Conservation (phyloP, 495 filamentous ascomycete species). For the Penicillium roqueforti region DNA sequence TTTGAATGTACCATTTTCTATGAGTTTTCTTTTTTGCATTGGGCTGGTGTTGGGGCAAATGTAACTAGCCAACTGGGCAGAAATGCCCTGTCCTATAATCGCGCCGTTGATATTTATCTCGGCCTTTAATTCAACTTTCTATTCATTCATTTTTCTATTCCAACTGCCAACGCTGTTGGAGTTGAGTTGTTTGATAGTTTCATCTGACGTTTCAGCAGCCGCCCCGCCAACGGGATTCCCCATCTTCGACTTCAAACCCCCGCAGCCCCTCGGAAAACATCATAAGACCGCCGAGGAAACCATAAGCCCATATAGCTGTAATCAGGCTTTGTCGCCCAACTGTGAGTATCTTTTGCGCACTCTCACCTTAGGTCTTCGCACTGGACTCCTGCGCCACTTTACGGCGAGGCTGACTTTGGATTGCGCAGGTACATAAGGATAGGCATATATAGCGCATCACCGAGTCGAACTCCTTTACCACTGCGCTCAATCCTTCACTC, state of each 20-base stretch:
- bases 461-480: too few species aligned
- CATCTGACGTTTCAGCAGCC: neutral
- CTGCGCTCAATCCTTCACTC: neutral
- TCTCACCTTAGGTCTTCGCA: constrained; percentile 2
- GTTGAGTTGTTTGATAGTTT: neutral
- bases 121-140: neutral
- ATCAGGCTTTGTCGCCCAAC: neutral
- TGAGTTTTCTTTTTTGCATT: constrained; percentile 8
- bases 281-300: neutral
- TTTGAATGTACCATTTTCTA: neutral
- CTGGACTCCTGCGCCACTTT: constrained; percentile 4
- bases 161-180: neutral
- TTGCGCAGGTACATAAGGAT: constrained; percentile 11
- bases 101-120: neutral
- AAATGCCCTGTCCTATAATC: neutral
- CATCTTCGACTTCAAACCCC: constrained; percentile 3
- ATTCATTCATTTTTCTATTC: neutral
- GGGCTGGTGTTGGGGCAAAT: neutral
- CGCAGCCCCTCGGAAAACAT: neutral
- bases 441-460: constrained; percentile 5
- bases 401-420: constrained; percentile 16
- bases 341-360: constrained; percentile 9
- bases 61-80: neutral
- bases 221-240: neutral
- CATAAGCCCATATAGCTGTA: neutral